Base-by-base conservation (phyloP, 257 asterid species). In the Ligustrum vulgare region DNA sequence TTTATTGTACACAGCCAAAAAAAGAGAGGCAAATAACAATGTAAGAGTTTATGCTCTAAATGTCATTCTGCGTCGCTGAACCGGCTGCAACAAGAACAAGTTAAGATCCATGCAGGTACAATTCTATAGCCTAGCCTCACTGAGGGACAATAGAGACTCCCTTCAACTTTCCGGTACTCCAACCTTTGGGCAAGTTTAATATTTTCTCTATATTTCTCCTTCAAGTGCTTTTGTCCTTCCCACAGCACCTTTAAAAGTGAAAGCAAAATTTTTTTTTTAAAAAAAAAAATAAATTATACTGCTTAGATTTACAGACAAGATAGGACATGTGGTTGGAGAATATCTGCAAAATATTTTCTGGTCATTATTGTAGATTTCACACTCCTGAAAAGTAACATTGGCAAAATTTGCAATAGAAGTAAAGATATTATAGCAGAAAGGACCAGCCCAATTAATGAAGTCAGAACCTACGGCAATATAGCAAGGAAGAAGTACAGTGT, bases 241-340 rank as follows among this genome's bases (percentile, higher is more conserved):
- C 97, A 68, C 97, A 91, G 85, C 97, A 91, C 90, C 96, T 90
- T 69, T 39, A 80, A 32, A 77, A 65, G 25, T 63, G 77, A 60
- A 36, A 66, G 12, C 32, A 58, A 69, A 60, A 58, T n/a, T n/a
- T n/a, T n/a, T n/a, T n/a, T n/a, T n/a, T n/a, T n/a, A 62, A 36
- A 31, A 13, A 58, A 39, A 39, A 9, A 39, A 10, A 41, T 34
- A 0, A 16, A 13, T 0, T 62, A 34, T 8, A 3, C 28, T 6
- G n/a, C 9, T 2, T 36, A 11, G 10, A 34, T 28, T 67, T 20
- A 22, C 49, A 33, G 60, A 32, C 25, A 28, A 34, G 16, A 51
- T 51, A 51, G 23, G 13, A 72, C 6, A 32, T 22, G 31, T 34
- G 47, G 20, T 32, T 43, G n/a, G 51, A 43, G 18, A 43, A 43